Evolutionary conservation across 83 land plant species (phyloP), one percentile per base, ranked within the genome.

Genomic region (Picea mariana): DNA sequence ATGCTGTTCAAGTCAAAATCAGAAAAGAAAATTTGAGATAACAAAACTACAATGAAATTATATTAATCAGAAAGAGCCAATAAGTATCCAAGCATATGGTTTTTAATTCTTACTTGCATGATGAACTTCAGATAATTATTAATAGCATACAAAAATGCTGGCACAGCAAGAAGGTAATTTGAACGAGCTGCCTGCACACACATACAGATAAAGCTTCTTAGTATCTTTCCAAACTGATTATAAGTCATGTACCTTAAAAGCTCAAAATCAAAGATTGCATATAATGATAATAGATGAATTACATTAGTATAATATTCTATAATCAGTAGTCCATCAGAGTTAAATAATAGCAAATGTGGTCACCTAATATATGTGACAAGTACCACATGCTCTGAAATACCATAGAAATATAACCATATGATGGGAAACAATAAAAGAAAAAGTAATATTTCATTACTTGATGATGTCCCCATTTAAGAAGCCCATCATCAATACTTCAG

Each of bases 101-200:
- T 75, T 23, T 75, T 5, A 75, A 49, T 49, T 44, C 62, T 76
- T 66, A 89, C 93, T 87, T 91, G 93, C 93, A 91, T 91, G 55
- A 82, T 90, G 83, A 97, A 97, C 85, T 97, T 97, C 15, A 97
- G 93, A 83, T 97, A 97, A 84, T 97, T 97, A 90, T 97, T 97
- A 77, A 97, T 87, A 40, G 98, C 99, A 89, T 97, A 97, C 5
- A 97, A 82, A 80, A 92, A 79, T n/a, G 96, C 99, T 38, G 99
- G 99, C 80, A 97, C 92, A 44, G 99, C 99, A 83, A 97, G 98
- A 87, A 97, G 88, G 34, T 84, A 93, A 89, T 97, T 97, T 83
- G 81, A 85, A 9, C 95, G 91, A 67, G 96, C 99, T 62, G 99
- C 99, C 99, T 97, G 98, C 62, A 80, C 65, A 75, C 6, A 13